phyloP scores from a whole-genome alignment of 1,139 yeast species.

The Zygoascus sp. region DNA sequence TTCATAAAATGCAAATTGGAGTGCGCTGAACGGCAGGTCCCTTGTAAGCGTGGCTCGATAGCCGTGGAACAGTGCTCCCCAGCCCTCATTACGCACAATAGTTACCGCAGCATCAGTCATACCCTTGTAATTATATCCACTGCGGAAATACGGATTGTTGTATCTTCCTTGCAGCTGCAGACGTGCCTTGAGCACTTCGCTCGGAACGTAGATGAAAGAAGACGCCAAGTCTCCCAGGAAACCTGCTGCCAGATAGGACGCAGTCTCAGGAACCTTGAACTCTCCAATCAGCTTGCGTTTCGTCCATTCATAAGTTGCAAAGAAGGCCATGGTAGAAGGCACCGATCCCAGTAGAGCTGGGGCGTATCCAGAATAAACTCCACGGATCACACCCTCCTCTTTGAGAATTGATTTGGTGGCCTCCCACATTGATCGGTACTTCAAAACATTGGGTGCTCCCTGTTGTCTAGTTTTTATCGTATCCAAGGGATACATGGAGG shows the following conservation, averaged over 20 bases:
- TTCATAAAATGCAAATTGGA: slow-evolving; percentile 94
- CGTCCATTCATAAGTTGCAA: slow-evolving; percentile 79
- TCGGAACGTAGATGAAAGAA: slow-evolving; percentile 91
- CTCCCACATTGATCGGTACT: slow-evolving; percentile 61
- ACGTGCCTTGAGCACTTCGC: slow-evolving; percentile 92
- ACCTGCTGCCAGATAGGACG: slow-evolving; percentile 79
- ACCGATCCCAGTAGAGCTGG: slow-evolving; percentile 85
- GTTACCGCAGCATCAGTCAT: slow-evolving; percentile 59
- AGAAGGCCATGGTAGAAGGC: slow-evolving; percentile 90
- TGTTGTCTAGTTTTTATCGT: slow-evolving; percentile 97
- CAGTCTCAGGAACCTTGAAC: slow-evolving; percentile 67
- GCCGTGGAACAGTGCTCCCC: slow-evolving; percentile 74
- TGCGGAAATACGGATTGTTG: slow-evolving; percentile 71
- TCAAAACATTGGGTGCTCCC: slow-evolving; percentile 67
- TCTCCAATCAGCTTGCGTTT: slow-evolving; percentile 65
- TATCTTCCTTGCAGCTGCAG: slow-evolving; percentile 84
- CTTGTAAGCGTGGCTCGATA: slow-evolving; percentile 89
- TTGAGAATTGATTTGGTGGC: slow-evolving; percentile 69
- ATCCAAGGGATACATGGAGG: slow-evolving; percentile 90
- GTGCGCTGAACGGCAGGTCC: slow-evolving; percentile 91
- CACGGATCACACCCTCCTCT: slow-evolving; percentile 82
- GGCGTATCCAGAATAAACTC: slow-evolving; percentile 85
- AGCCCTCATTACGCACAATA: slow-evolving; percentile 66
- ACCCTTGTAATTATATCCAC: slow-evolving; percentile 83
- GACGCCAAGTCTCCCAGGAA: slow-evolving; percentile 87